These are phyloP conservation scores for Pythium utonaiense DNA, from an alignment of 352 stramenopile species.

Conservation along the genomic window DNA sequence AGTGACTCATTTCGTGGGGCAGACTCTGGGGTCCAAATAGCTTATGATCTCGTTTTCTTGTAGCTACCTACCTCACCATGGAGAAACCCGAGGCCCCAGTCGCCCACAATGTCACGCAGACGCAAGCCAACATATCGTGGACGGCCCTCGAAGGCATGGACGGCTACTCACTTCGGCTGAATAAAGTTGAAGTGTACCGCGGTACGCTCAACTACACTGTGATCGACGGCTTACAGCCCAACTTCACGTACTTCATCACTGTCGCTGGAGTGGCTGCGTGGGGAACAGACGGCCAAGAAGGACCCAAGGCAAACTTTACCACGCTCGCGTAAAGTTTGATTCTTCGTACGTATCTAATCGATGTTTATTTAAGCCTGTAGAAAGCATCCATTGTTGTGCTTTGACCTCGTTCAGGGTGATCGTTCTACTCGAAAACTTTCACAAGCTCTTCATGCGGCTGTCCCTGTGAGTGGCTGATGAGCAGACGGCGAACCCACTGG, in stretches of 20 bases:
- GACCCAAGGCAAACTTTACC: constrained; percentile 68
- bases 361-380: background rate
- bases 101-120: constrained; percentile 40
- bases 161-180: constrained; percentile 71
- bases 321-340: constrained; percentile 22
- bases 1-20: constrained; percentile 13
- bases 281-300: constrained; percentile 52
- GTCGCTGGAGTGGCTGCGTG: constrained; percentile 63
- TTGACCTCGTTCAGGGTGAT: no score
- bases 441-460: constrained; percentile 21
- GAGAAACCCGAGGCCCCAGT: constrained; percentile 28
- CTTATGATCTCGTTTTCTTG: constrained; percentile 4
- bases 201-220: constrained; percentile 36
- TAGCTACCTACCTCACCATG: constrained; percentile 70
- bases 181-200: constrained; percentile 72
- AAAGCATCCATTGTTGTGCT: no score
- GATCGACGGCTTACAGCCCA: constrained; percentile 45
- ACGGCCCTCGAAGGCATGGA: constrained; percentile 40
- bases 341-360: background rate
- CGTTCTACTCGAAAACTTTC: constrained; percentile 18
- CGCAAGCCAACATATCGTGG: constrained; percentile 45
- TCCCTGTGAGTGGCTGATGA: background rate
- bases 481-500: constrained; percentile 25
- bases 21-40: background rate
- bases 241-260: constrained; percentile 69